These are phyloP conservation scores for Phytopythium delawarense DNA, from an alignment of 352 stramenopile species.

Conservation along the genomic window DNA sequence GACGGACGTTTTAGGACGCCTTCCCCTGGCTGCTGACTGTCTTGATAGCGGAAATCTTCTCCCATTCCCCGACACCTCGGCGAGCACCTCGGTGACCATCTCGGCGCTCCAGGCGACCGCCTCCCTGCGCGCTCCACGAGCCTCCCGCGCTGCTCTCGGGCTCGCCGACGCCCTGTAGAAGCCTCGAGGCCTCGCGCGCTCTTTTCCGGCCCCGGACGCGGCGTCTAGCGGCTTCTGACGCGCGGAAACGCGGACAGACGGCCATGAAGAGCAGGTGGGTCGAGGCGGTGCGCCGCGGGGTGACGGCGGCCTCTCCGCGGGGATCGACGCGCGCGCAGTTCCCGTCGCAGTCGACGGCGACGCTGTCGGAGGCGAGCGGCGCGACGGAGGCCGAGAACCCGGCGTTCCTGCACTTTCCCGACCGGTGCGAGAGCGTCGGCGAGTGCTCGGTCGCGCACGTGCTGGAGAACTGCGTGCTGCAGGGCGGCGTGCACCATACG, in stretches of 20 bases:
- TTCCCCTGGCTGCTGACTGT: neutral
- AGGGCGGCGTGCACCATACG: constrained; percentile 82
- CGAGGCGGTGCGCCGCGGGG: constrained; percentile 61
- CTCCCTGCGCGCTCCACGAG: neutral
- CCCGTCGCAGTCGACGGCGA: constrained; percentile 18
- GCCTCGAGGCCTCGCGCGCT: too few species aligned
- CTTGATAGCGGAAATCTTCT: neutral
- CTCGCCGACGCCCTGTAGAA: too few species aligned
- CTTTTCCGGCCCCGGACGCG: too few species aligned
- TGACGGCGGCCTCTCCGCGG: constrained; percentile 31
- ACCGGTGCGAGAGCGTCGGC: constrained; percentile 52
- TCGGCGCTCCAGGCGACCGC: neutral
- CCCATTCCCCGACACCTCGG: neutral
- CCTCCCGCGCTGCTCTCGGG: too few species aligned
- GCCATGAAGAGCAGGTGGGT: constrained; percentile 70
- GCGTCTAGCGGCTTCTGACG: too few species aligned
- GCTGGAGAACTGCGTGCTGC: constrained; percentile 67
- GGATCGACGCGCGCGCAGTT: constrained; percentile 13
- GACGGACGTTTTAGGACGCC: neutral
- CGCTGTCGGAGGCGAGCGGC: constrained; percentile 16
- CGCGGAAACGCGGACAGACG: too few species aligned
- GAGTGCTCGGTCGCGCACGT: constrained; percentile 58
- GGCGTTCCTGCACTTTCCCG: constrained; percentile 43
- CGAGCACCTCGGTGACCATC: too few species aligned
- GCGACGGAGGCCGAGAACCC: constrained; percentile 33